Evolutionary conservation across 495 filamentous ascomycete species (phyloP), one percentile per base, ranked within the genome.

Genomic region (Haplographium delicatum): DNA sequence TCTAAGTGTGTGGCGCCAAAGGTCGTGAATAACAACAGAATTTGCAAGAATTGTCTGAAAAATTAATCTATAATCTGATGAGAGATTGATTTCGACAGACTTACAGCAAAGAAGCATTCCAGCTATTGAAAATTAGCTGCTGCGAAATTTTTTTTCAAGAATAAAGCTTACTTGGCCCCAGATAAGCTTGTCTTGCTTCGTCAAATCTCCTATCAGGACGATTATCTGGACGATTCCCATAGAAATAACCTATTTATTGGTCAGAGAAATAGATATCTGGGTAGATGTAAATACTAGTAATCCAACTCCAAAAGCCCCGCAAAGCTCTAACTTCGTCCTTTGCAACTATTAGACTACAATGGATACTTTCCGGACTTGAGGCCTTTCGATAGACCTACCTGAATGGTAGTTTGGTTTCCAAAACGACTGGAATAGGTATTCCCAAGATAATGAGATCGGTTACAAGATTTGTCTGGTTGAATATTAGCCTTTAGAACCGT

Each of bases 361-460:
- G 35, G 6, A 13, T 19, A 20, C n/a, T 20, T 4, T 39, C 4
- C 4, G 13, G 4, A 6, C 5, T 19, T 19, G 26, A 19, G 3
- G 44, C 1, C 30, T 15, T 6, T 7, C 35, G 10, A 6, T 10
- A 13, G 25, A 26, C 24, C 3, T 16, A 51, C 48, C 23, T 26
- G 15, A 9, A 27, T 7, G 24, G 6, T 13, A 40, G 18, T 23
- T 31, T 20, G 15, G 19, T n/a, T 35, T 30, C 24, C 5, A 47
- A 9, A 16, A 57, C 47, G 4, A 49, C 40, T 15, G 35, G 54
- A 1, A 57, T 25, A 18, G 54, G 54, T 26, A 57, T 47, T 1
- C 19, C 43, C 35, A 57, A 34, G 1, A 57, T 4, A 6, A 57
- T 15, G 7, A 57, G 3, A 24, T 51, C 47, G 0, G 54, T 57